Conservation (phyloP, 2,329 filamentous ascomycete genomes). For the Colletotrichum coccodes region DNA sequence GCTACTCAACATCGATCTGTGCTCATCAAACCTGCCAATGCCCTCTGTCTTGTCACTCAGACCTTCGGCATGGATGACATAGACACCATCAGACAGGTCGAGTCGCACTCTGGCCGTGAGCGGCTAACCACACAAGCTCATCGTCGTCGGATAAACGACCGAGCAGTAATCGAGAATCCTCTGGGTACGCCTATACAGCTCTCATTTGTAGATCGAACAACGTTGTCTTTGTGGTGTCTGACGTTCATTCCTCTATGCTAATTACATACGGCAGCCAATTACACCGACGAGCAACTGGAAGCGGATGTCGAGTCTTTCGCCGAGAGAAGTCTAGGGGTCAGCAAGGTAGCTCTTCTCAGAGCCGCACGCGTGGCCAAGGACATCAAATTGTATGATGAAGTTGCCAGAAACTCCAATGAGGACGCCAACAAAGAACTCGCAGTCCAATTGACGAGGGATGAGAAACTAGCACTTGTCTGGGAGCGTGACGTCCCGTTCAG, state of each 20-base stretch:
- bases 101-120: conserved; percentile 32
- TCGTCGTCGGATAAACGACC: conserved; percentile 43
- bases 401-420: conserved; percentile 42
- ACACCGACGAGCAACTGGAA: conserved; percentile 49
- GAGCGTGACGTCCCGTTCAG: conserved; percentile 52
- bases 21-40: too few relatives aligned
- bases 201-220: too few relatives aligned
- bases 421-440: conserved; percentile 38
- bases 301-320: conserved; percentile 47
- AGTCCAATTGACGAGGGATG: conserved; percentile 44
- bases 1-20: background rate
- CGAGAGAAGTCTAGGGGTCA: conserved; percentile 41
- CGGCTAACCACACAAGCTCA: conserved; percentile 37
- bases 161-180: conserved; percentile 49
- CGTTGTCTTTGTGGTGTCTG: background rate
- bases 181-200: conserved; percentile 36
- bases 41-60: background rate
- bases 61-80: background rate
- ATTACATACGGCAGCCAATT: conserved; percentile 41
- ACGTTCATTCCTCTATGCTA: background rate
- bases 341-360: conserved; percentile 43
- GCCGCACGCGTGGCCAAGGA: conserved; percentile 54
- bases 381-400: conserved; percentile 48
- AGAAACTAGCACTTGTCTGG: conserved; percentile 48
- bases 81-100: conserved; percentile 21